Evolutionary conservation across 176 grass and related monocot genomes (phyloP), one percentile per base, ranked within the genome.

Genomic region (Eragrostis curvula): DNA sequence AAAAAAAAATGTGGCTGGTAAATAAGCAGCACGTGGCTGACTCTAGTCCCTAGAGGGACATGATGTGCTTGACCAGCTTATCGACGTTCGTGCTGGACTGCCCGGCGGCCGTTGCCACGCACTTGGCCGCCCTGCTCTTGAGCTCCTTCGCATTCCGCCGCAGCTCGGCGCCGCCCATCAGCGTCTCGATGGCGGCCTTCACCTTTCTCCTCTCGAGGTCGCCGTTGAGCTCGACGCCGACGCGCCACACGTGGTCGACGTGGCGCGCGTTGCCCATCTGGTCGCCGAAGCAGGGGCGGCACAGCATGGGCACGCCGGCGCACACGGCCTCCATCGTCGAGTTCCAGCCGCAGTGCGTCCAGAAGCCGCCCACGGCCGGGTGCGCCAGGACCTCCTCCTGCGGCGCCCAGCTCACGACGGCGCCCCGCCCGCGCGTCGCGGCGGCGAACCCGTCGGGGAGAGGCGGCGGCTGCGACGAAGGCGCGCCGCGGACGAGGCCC

Each of bases 301-400:
- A 74, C 0, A 87, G 13, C 80, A 87, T 75, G 7, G 89, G 89
- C 23, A 84, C 52, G 15, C 89, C 85, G 0, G 49, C 77, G 36
- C 47, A 41, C 20, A 77, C 20, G n/a, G 50, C 51, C 47, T 91
- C 89, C 27, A 89, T 2, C 43, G 61, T 44, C 5, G 90, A 92
- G 90, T 92, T 92, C 90, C 90, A 92, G 0, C 90, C 90, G 64
- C 90, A 86, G 79, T 92, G 90, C 43, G 83, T 86, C 67, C 57
- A 80, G 49, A 86, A 86, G 20, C 5, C 77, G 10, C 77, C 77
- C 8, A 80, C 47, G 0, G 77, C 69, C 0, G 32, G 12, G 77
- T 86, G 84, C 1, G 52, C 28, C n/a, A 79, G 15, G 39, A 91
- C 89, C 29, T 91, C 81, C 12, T 85, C 61, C 40, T 88, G 89